Evolutionary conservation across 1,284 basidiomycete genomes (phyloP), one percentile per base, ranked within the genome.

Genomic region (Wallemia mellicola): DNA sequence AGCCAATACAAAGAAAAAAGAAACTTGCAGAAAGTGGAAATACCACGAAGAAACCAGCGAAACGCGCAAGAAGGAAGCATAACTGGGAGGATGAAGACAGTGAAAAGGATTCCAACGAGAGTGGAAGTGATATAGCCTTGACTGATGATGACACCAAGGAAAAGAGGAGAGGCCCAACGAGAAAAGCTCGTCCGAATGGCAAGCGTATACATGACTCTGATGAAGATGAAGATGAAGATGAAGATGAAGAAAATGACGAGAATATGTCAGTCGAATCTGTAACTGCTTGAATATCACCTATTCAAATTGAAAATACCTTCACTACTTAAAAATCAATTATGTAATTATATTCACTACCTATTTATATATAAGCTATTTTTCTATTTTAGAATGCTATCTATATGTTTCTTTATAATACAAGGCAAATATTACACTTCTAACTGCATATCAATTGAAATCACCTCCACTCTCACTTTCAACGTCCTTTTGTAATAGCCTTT

Each of bases 1-100:
- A 54, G 22, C 32, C 28, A 9, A 59, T 55, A 26, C 63, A 61
- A 60, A 64, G 60, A 28, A 48, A 22, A 48, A 48, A 48, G 38
- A 48, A 48, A 22, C 5, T 48, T 22, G 38, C 5, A 48, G 38
- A 48, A 15, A n/a, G 38, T 22, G 38, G 38, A 11, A 48, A 48
- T 48, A 48, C 5, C 14, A 48, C 38, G 5, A 48, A n/a, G n/a
- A 48, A 48, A 48, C 38, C 38, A 7, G 38, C n/a, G 5, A 48
- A 48, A n/a, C 9, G 38, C 9, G 38, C 38, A 11, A 48, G 19
- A n/a, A 48, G 22, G 19, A 48, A 48, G 38, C 38, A 48, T 22
- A 48, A 48, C 22, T 48, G 38, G 38, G 38, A 48, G 5, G 38
- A 48, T 15, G 19, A 48, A 5, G 38, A 48, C 14, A 48, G 38